Evolutionary conservation across 2,329 filamentous ascomycete species (phyloP).

Genomic region (Sordariomycetes sp.): DNA sequence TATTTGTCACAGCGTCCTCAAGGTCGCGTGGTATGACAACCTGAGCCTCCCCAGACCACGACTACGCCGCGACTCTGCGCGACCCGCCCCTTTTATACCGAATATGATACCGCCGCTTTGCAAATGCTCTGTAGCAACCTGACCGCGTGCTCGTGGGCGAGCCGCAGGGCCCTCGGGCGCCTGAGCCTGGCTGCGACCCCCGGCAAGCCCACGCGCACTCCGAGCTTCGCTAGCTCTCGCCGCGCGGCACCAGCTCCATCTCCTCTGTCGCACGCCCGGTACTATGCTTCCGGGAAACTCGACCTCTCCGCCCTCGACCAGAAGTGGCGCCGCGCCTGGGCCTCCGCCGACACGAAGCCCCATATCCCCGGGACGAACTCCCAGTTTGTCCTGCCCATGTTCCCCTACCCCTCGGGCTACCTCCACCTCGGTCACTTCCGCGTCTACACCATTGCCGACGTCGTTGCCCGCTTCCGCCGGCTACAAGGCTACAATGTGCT

Average conservation of each 20-base stretch:
- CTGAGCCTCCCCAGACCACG: background rate
- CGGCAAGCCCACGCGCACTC: background rate
- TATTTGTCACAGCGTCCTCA: background rate
- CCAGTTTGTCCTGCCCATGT: slow-evolving; percentile 79
- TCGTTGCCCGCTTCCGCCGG: slow-evolving; percentile 63
- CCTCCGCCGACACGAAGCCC: slow-evolving; percentile 6
- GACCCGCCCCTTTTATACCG: background rate
- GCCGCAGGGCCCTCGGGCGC: background rate
- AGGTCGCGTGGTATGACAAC: background rate
- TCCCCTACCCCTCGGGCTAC: slow-evolving; percentile 81
- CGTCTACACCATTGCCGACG: slow-evolving; percentile 85
- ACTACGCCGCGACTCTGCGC: background rate
- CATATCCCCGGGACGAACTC: slow-evolving; percentile 12
- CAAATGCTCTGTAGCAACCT: slow-evolving; percentile 16
- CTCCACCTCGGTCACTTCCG: slow-evolving; percentile 81
- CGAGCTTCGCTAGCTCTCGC: background rate
- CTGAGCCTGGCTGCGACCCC: background rate
- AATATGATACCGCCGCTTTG: slow-evolving; percentile 16
- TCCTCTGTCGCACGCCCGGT: slow-evolving; percentile 7
- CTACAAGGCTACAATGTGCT: slow-evolving; percentile 68
- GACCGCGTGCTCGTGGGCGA: slow-evolving; percentile 10
- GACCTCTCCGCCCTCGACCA: slow-evolving; percentile 18
- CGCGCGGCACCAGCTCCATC: slow-evolving; percentile 5
- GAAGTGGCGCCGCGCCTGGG: slow-evolving; percentile 43
- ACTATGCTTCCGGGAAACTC: slow-evolving; percentile 7